A percentile compares a stretch with the other conserved stretches of the same genome.
Evolutionary conservation across 345 rosid genomes (phyloP).

Genomic region (Salix viminalis): DNA sequence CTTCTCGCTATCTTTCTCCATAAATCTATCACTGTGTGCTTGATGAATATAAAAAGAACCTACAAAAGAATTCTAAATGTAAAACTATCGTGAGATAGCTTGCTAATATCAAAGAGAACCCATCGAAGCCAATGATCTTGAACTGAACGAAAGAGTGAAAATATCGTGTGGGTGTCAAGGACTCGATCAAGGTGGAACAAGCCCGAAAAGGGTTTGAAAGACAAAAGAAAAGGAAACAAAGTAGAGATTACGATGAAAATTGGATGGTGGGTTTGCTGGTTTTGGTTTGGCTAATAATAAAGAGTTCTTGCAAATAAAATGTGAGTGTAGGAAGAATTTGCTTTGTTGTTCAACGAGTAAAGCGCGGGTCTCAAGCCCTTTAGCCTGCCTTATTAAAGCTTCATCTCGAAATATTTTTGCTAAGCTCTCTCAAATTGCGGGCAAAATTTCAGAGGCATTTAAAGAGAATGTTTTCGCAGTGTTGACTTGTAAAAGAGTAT

Average conservation of each 20-base stretch:
- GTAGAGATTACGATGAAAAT: background rate
- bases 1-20: slow-evolving; percentile 6
- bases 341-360: slow-evolving; percentile 23
- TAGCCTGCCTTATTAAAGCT: background rate
- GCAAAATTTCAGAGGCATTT: background rate
- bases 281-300: background rate
- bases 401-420: background rate
- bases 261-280: slow-evolving; percentile 11
- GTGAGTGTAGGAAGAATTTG: background rate
- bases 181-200: background rate
- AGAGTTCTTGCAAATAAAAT: background rate
- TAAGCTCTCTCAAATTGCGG: slow-evolving; percentile 12
- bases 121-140: slow-evolving; percentile 2
- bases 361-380: slow-evolving; percentile 3
- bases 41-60: slow-evolving; percentile 5
- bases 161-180: background rate
- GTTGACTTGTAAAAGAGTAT: slow-evolving; percentile 7
- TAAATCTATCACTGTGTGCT: background rate
- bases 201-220: background rate
- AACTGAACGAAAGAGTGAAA: background rate
- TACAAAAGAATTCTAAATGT: background rate
- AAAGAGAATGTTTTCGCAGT: background rate
- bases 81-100: background rate
- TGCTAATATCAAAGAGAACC: background rate
- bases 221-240: slow-evolving; percentile 1